Conservation (phyloP, 306 rosid species). For the Acacia crassicarpa region DNA sequence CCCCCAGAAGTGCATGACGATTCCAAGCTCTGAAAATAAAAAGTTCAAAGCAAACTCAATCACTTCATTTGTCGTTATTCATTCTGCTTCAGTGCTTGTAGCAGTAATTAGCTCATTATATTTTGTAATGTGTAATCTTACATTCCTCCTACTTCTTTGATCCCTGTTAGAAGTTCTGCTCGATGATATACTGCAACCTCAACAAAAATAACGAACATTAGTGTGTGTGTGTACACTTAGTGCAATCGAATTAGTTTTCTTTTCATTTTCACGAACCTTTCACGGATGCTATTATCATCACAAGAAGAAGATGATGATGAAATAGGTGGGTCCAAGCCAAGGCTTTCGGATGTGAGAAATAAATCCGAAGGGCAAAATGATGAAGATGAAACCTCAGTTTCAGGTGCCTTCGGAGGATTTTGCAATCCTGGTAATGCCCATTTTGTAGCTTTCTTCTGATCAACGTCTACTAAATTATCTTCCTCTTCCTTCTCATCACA, state of each 20-base stretch:
- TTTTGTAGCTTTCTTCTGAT: constrained; percentile 48
- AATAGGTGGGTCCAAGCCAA: constrained; percentile 62
- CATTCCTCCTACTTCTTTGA: constrained; percentile 82
- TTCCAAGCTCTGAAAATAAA: constrained; percentile 64
- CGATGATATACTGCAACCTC: constrained; percentile 55
- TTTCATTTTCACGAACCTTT: constrained; percentile 56
- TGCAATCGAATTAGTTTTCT: not conserved
- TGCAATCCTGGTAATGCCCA: constrained; percentile 93
- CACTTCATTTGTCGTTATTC: constrained; percentile 11
- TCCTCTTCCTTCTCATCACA: constrained; percentile 13
- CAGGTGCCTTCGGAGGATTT: constrained; percentile 38
- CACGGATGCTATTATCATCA: constrained; percentile 50
- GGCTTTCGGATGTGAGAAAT: constrained; percentile 65
- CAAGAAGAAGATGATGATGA: constrained; percentile 64
- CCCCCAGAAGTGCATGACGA: constrained; percentile 62
- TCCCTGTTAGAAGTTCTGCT: constrained; percentile 68
- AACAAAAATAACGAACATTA: constrained; percentile 21
- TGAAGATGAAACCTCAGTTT: constrained; percentile 42
- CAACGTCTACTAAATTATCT: constrained; percentile 26
- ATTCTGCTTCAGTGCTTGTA: not conserved
- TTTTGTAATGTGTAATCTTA: constrained; percentile 36
- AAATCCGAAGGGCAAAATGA: constrained; percentile 54
- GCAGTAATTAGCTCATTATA: not conserved
- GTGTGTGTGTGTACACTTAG: not conserved
- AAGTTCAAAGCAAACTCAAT: not conserved